Percentiles rank a stretch among this genome's conserved stretches.
Evolutionary conservation across 768 basidiomycete species (phyloP).

Genomic region (Kwoniella pini): DNA sequence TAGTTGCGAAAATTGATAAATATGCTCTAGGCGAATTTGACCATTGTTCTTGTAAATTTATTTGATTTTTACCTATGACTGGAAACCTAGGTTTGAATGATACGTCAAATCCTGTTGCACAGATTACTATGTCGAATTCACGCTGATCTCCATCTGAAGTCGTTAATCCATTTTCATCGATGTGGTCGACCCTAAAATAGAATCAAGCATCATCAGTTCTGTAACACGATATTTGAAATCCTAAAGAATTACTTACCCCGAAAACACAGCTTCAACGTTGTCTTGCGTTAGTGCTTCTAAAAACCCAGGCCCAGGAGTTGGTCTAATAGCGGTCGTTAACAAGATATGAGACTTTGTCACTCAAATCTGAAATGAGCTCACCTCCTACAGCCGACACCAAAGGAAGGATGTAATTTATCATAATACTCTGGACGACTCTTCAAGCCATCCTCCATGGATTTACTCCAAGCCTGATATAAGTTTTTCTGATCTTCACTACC

Average conservation of each 20-base stretch:
- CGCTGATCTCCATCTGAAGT: conserved; percentile 20
- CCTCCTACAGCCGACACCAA: conserved; percentile 14
- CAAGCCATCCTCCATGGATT: conserved; percentile 8
- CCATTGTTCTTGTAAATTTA: conserved; percentile 29
- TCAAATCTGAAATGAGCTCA: not conserved
- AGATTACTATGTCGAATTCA: conserved; percentile 36
- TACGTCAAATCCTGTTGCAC: conserved; percentile 36
- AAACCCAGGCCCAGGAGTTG: conserved; percentile 13
- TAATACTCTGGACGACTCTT: conserved; percentile 10
- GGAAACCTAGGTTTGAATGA: conserved; percentile 30
- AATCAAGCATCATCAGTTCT: not conserved
- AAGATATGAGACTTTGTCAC: too few relatives aligned
- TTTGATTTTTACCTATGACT: conserved; percentile 19
- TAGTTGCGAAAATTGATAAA: conserved; percentile 20
- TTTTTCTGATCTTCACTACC: conserved; percentile 15
- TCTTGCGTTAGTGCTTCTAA: conserved; percentile 4
- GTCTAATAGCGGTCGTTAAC: not conserved
- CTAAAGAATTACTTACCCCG: not conserved
- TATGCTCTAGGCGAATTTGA: conserved; percentile 10
- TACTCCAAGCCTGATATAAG: conserved; percentile 10
- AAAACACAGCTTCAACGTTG: conserved; percentile 12
- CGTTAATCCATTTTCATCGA: conserved; percentile 27
- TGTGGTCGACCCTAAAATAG: conserved; percentile 3
- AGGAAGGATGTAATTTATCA: conserved; percentile 9
- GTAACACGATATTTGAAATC: not conserved